Evolutionary conservation across 768 basidiomycete genomes (phyloP), one percentile per base, ranked within the genome.

Genomic region (Cantharellus cinnabarinus): DNA sequence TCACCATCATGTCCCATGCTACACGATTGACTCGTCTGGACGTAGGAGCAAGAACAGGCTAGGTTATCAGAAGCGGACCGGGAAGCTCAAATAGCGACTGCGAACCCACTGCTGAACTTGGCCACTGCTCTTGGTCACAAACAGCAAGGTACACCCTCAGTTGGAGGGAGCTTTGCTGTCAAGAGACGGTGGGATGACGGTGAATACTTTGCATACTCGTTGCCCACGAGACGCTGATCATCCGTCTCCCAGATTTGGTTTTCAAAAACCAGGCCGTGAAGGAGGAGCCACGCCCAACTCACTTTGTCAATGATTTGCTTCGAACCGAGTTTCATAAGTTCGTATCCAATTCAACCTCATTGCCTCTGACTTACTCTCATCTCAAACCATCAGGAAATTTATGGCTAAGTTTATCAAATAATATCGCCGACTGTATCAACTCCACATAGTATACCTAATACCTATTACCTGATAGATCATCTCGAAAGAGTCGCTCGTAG

Each of bases 181-280:
- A 93, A 93, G 72, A 76, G 83, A 65, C 77, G 93, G 60, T 97
- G 93, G 93, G 93, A 95, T 68, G 91, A 95, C 66, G 91, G 88
- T 88, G 29, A 37, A 79, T 69, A 5, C 5, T 0, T 34, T 5
- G 53, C 10, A 20, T 61, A 2, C 63, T 61, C 14, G 58, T 56
- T n/a, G 14, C 62, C 29, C 63, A 61, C 35, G 7, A 7, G 10
- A 10, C 52, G 52, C 10, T 54, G 52, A 54, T 54, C 38, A 10
- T 10, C 10, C 44, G 39, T 63, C 67, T 64, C 50, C 40, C 65
- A 90, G 90, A 99, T 70, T 74, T 95, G 58, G 91, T 98, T 66
- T 98, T 98, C 80, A 98, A 97, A 74, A 97, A 98, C 69, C 95
- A 99, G 70, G 89, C 95, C 0, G 81, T 82, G 71, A 78, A 76